phyloP scores from a whole-genome alignment of 2,329 filamentous ascomycete genomes.

The Lomentospora prolificans region DNA sequence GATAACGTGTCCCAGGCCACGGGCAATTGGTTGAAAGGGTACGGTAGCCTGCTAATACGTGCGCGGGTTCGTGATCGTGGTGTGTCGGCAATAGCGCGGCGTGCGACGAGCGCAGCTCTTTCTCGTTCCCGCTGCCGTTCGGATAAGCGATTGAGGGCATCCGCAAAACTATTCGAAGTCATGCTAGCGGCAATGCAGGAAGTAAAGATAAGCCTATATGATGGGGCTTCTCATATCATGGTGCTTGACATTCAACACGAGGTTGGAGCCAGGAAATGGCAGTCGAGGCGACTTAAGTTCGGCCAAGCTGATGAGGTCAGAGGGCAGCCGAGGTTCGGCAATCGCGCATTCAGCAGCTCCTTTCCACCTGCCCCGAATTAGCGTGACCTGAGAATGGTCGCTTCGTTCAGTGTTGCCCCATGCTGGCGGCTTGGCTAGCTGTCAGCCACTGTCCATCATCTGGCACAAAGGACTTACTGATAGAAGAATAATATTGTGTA shows the following conservation, averaged over 20 bases:
- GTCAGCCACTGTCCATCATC: background rate
- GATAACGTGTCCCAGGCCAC: slow-evolving; percentile 60
- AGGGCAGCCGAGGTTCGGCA: slow-evolving; percentile 6
- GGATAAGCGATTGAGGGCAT: slow-evolving; percentile 78
- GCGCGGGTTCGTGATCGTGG: slow-evolving; percentile 42
- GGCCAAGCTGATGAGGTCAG: background rate
- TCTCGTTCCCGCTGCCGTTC: slow-evolving; percentile 72
- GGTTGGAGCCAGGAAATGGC: background rate
- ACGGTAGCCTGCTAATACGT: slow-evolving; percentile 47
- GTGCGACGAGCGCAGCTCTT: slow-evolving; percentile 46
- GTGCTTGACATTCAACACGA: background rate
- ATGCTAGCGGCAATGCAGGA: slow-evolving; percentile 22
- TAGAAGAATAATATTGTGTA: background rate
- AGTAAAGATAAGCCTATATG: background rate
- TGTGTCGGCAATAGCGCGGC: slow-evolving; percentile 28
- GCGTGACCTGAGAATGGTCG: no score
- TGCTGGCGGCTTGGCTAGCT: background rate
- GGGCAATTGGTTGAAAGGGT: slow-evolving; percentile 52
- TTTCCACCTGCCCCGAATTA: background rate
- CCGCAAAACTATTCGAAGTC: slow-evolving; percentile 62
- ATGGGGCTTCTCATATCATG: background rate
- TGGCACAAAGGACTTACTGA: background rate
- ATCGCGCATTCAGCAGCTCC: background rate
- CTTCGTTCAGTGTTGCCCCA: no score
- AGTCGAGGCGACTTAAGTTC: background rate